phyloP scores from a whole-genome alignment of 176 grass and related monocot species.

The Microstegium vimineum region DNA sequence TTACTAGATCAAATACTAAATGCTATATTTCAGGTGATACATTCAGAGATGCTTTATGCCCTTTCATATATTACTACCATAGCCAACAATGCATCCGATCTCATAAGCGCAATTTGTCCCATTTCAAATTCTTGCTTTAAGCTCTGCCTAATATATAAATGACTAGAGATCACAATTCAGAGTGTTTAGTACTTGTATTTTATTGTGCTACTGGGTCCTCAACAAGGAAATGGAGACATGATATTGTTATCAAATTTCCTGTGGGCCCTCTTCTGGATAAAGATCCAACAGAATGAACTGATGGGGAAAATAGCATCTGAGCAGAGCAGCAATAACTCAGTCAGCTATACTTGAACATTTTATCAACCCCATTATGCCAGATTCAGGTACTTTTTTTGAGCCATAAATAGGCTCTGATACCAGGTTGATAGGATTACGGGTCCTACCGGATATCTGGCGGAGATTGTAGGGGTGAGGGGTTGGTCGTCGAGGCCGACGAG shows the following conservation, averaged over 20 bases:
- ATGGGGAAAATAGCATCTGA: background rate
- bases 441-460: no score
- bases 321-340: background rate
- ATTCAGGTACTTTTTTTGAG: background rate
- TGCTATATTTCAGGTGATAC: background rate
- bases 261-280: constrained; percentile 10
- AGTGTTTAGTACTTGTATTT: background rate
- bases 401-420: no score
- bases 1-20: constrained; percentile 1
- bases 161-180: background rate
- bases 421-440: no score
- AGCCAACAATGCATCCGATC: background rate
- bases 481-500: no score
- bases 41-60: background rate
- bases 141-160: background rate
- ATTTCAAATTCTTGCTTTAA: background rate
- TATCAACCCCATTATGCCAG: background rate
- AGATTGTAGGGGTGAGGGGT: no score
- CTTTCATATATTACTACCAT: background rate
- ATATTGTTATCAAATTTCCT: background rate
- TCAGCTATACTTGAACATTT: background rate
- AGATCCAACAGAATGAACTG: background rate
- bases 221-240: constrained; percentile 4
- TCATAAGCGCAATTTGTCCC: background rate
- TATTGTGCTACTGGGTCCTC: background rate